phyloP scores from a whole-genome alignment of 2,329 filamentous ascomycete genomes.

The Aspergillus costaricaensis region DNA sequence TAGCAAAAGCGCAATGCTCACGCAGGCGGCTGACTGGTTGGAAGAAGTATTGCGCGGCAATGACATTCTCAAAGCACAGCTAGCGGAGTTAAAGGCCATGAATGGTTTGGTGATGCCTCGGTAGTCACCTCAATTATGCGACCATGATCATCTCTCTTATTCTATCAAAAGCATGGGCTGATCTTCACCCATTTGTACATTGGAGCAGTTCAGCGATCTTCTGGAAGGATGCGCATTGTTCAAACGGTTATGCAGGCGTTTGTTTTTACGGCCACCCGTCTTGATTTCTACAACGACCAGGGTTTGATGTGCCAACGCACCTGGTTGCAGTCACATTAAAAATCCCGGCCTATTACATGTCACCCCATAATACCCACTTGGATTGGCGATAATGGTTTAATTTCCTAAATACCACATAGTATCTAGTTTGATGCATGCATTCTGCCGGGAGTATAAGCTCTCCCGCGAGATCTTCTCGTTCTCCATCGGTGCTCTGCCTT shows the following conservation, averaged over 20 bases:
- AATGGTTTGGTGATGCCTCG: constrained; percentile 41
- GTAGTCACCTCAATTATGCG: constrained; percentile 27
- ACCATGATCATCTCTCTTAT: constrained; percentile 23
- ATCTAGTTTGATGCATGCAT: background rate
- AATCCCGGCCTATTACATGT: background rate
- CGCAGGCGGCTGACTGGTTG: constrained; percentile 76
- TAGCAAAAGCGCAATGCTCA: constrained; percentile 79
- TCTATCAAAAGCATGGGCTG: constrained; percentile 1
- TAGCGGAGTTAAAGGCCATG: constrained; percentile 50
- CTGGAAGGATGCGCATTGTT: constrained; percentile 16
- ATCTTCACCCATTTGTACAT: constrained; percentile 8
- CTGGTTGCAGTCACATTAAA: background rate
- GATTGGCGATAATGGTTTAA: background rate
- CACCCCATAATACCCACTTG: background rate
- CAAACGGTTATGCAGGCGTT: constrained; percentile 26
- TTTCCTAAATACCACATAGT: background rate
- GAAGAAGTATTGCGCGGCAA: constrained; percentile 72
- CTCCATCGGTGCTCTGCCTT: background rate
- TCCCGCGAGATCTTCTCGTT: background rate
- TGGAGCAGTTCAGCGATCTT: constrained; percentile 30
- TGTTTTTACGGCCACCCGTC: constrained; percentile 20
- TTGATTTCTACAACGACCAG: background rate
- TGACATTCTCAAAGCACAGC: constrained; percentile 56
- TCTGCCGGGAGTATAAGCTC: background rate
- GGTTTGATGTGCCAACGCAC: background rate